Percentiles rank a stretch among this genome's conserved stretches.
Conservation (phyloP, 805 yeast species). For the Candida morakotiae region DNA sequence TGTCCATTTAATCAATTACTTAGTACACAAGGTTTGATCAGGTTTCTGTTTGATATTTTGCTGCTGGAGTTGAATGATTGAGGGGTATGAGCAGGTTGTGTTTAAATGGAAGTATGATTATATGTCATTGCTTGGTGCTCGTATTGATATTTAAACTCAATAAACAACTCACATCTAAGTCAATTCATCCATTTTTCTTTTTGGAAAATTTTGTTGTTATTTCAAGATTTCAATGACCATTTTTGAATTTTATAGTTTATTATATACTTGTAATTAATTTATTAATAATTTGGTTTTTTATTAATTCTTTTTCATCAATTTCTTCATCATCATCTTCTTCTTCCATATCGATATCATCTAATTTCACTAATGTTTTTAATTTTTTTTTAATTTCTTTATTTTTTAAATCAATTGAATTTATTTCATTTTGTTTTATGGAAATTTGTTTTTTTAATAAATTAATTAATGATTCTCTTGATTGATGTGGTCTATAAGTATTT, state of each 20-base stretch:
- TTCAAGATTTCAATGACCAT: not conserved
- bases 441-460: conserved; percentile 69
- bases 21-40: too few relatives aligned
- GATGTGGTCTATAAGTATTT: conserved; percentile 93
- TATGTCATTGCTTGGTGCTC: too few relatives aligned
- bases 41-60: too few relatives aligned
- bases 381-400: conserved; percentile 35
- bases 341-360: conserved; percentile 5
- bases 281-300: conserved; percentile 9
- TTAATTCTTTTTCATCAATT: conserved; percentile 3
- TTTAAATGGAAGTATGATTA: too few relatives aligned
- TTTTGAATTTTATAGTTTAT: not conserved
- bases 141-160: not conserved
- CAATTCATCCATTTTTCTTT: not conserved
- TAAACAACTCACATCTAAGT: too few relatives aligned
- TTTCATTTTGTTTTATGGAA: conserved; percentile 55
- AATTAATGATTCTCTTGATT: conserved; percentile 84
- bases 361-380: conserved; percentile 20
- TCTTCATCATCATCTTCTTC: conserved; percentile 3
- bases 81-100: too few relatives aligned
- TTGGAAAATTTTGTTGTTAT: not conserved
- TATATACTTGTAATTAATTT: conserved; percentile 9
- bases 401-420: conserved; percentile 40
- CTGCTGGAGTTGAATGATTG: too few relatives aligned
- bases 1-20: too few relatives aligned